Evolutionary conservation across 2,329 filamentous ascomycete genomes (phyloP).

Genomic region (Chaetoscypha palmicola): DNA sequence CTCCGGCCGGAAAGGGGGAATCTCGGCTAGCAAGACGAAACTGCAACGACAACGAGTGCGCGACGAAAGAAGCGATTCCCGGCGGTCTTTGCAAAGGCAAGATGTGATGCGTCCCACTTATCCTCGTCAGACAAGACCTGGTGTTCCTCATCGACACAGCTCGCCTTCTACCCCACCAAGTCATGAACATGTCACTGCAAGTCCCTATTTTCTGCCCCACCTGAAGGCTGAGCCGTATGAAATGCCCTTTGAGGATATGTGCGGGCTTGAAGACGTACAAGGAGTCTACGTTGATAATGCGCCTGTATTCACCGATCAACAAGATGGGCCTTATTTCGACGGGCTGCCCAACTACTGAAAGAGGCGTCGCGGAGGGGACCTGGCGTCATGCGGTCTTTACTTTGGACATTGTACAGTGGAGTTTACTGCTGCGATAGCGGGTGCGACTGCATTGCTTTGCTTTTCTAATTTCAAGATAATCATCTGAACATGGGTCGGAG

Average conservation of each 20-base stretch:
- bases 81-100: conserved; percentile 5
- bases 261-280: conserved; percentile 23
- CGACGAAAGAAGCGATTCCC: conserved; percentile 10
- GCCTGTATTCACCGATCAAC: conserved; percentile 24
- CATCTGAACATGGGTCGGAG: not conserved
- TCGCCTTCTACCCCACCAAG: conserved; percentile 23
- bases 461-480: not conserved
- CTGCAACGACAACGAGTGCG: conserved; percentile 14
- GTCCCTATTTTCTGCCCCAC: conserved; percentile 17
- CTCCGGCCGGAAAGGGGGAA: conserved; percentile 23
- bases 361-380: not conserved
- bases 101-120: conserved; percentile 8
- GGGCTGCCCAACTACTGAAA: conserved; percentile 5
- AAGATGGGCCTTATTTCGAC: conserved; percentile 15
- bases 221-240: conserved; percentile 18
- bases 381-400: not conserved
- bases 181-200: conserved; percentile 9
- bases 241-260: conserved; percentile 19
- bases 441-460: conserved; percentile 2
- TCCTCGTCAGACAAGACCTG: not conserved
- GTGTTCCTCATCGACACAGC: conserved; percentile 10
- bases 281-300: conserved; percentile 23
- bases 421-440: not conserved
- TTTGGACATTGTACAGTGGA: conserved; percentile 4
- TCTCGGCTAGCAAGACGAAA: conserved; percentile 21